These are phyloP conservation scores for Erodium moschatum DNA, from an alignment of 441 rosid species.

Conservation along the genomic window DNA sequence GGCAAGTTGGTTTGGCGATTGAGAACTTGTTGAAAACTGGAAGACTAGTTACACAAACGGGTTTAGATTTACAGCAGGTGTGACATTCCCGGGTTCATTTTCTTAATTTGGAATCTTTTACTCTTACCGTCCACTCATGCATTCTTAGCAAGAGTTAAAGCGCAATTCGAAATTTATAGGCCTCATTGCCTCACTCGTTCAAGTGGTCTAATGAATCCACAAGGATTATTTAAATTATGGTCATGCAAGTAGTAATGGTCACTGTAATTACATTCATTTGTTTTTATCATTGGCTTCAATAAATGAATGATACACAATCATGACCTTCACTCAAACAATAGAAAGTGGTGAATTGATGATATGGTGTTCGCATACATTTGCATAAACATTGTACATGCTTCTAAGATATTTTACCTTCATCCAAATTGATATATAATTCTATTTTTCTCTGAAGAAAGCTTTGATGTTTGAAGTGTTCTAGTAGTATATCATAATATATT, in stretches of 20 bases:
- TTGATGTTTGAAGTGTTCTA: not conserved
- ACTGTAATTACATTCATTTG: not conserved
- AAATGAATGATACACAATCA: not conserved
- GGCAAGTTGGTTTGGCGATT: constrained; percentile 46
- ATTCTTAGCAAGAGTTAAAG: not conserved
- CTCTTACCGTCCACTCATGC: not conserved
- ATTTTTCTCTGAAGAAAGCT: not conserved
- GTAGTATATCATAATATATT: not conserved
- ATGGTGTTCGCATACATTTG: not conserved
- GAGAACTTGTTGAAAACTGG: constrained; percentile 79
- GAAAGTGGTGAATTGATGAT: not conserved
- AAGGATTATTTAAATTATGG: not conserved
- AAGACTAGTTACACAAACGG: constrained; percentile 57
- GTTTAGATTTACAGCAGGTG: constrained; percentile 93
- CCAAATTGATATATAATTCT: not conserved
- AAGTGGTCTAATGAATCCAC: not conserved
- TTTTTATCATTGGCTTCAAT: not conserved
- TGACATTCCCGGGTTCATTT: constrained; percentile 9
- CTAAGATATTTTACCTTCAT: not conserved
- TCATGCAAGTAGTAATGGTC: not conserved
- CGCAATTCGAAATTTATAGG: not conserved
- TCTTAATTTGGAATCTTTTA: constrained; percentile 10
- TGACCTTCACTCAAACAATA: not conserved
- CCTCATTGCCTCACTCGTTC: not conserved
- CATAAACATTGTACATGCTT: not conserved